Conservation (phyloP, 441 rosid species). For the Bruguiera hainesii region DNA sequence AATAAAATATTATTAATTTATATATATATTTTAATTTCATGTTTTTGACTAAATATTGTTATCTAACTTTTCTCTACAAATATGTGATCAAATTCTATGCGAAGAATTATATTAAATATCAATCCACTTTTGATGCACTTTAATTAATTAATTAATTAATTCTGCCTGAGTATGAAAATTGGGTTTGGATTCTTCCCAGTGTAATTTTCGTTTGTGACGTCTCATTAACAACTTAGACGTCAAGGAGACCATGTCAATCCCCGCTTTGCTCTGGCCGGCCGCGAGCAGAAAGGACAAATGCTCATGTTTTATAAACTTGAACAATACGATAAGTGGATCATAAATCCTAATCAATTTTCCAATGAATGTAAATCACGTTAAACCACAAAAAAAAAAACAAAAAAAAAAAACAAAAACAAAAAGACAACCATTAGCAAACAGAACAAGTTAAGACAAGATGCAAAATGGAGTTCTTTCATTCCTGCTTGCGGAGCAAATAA, state of each 20-base stretch:
- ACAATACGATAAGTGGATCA: not conserved
- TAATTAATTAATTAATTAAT: too few relatives aligned
- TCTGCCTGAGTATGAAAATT: not conserved
- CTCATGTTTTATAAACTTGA: slow-evolving; percentile 1
- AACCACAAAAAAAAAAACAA: too few relatives aligned
- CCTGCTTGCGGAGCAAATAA: not conserved
- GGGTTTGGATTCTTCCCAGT: not conserved
- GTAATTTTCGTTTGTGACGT: not conserved
- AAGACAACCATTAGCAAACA: not conserved
- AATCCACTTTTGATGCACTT: too few relatives aligned
- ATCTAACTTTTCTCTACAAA: too few relatives aligned
- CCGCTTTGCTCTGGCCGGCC: slow-evolving; percentile 7
- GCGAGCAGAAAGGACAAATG: slow-evolving; percentile 2
- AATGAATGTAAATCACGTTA: not conserved
- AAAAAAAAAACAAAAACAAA: too few relatives aligned
- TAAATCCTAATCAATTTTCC: not conserved
- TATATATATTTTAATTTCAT: too few relatives aligned
- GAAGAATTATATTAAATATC: too few relatives aligned
- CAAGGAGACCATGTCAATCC: not conserved
- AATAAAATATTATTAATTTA: too few relatives aligned
- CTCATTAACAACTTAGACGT: too few relatives aligned
- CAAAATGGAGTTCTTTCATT: not conserved
- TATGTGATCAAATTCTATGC: too few relatives aligned
- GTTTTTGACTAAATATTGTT: too few relatives aligned
- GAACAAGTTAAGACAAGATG: slow-evolving; percentile 5